Conservation (phyloP, 768 basidiomycete genomes). For the Dacryopinax spathularia region DNA sequence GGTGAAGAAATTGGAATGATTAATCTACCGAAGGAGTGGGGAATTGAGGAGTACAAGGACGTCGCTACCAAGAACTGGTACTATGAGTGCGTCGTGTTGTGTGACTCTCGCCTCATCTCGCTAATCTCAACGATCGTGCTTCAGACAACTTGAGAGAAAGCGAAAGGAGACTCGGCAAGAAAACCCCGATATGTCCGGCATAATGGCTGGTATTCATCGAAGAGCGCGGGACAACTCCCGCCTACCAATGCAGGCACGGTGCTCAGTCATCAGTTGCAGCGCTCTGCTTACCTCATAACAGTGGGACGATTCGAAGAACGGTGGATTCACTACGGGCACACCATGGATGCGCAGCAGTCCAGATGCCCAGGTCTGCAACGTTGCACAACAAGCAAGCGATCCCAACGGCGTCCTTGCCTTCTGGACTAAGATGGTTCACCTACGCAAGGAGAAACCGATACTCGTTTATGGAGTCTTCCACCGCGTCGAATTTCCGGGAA, state of each 20-base stretch:
- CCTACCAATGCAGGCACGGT: slow-evolving; percentile 59
- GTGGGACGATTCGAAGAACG: slow-evolving; percentile 44
- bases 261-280: too few relatives aligned
- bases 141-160: slow-evolving; percentile 13
- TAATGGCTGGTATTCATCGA: slow-evolving; percentile 40
- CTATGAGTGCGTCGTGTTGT: slow-evolving; percentile 29
- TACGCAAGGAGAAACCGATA: slow-evolving; percentile 41
- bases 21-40: slow-evolving; percentile 50
- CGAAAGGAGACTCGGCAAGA: slow-evolving; percentile 16
- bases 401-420: slow-evolving; percentile 41
- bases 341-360: slow-evolving; percentile 70
- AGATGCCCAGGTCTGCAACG: slow-evolving; percentile 48
- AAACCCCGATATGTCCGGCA: slow-evolving; percentile 46
- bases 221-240: slow-evolving; percentile 61
- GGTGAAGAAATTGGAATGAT: slow-evolving; percentile 59
- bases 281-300: too few relatives aligned
- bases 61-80: slow-evolving; percentile 49
- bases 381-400: slow-evolving; percentile 33
- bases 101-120: background rate
- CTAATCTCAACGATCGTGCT: background rate
- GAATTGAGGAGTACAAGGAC: slow-evolving; percentile 59
- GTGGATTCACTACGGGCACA: slow-evolving; percentile 48
- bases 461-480: slow-evolving; percentile 52
- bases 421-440: slow-evolving; percentile 40
- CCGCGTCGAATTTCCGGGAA: slow-evolving; percentile 28